Conservation (phyloP, 306 rosid species). For the Gleditsia sinensis region DNA sequence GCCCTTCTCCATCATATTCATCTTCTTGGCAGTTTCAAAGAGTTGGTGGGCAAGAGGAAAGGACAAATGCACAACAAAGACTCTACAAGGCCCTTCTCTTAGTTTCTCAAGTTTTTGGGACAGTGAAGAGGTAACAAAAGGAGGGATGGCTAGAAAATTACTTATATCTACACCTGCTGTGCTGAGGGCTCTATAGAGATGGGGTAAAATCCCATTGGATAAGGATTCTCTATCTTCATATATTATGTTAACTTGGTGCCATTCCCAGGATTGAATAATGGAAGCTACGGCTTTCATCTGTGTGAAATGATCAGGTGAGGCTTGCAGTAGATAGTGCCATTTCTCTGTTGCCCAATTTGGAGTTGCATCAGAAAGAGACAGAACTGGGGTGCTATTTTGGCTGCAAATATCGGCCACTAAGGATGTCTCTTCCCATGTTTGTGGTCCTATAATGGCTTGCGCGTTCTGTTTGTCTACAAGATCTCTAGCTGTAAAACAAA, state of each 20-base stretch:
- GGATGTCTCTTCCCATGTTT: conserved; percentile 41
- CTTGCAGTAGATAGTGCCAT: conserved; percentile 43
- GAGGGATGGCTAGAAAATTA: conserved; percentile 36
- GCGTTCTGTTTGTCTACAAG: conserved; percentile 31
- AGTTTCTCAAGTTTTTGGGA: conserved; percentile 41
- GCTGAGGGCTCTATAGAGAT: conserved; percentile 35
- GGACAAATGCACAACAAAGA: conserved; percentile 51
- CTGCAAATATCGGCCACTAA: neutral
- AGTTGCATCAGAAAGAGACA: conserved; percentile 40
- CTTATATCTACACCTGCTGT: conserved; percentile 30
- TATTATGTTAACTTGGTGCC: conserved; percentile 40
- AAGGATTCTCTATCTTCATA: conserved; percentile 43
- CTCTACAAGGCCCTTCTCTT: conserved; percentile 34
- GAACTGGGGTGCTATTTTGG: conserved; percentile 22
- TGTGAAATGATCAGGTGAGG: conserved; percentile 17
- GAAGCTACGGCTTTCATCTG: conserved; percentile 48
- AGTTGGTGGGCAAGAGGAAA: conserved; percentile 30
- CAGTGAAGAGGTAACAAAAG: conserved; percentile 34
- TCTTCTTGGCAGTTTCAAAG: conserved; percentile 39
- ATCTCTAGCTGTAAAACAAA: conserved; percentile 39
- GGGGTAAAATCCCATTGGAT: conserved; percentile 30
- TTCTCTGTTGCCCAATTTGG: conserved; percentile 47
- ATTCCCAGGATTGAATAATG: conserved; percentile 43
- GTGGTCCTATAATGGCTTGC: conserved; percentile 42
- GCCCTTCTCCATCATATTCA: conserved; percentile 48